Base-by-base conservation (phyloP, 257 asterid genomes). In the Echium plantagineum region DNA sequence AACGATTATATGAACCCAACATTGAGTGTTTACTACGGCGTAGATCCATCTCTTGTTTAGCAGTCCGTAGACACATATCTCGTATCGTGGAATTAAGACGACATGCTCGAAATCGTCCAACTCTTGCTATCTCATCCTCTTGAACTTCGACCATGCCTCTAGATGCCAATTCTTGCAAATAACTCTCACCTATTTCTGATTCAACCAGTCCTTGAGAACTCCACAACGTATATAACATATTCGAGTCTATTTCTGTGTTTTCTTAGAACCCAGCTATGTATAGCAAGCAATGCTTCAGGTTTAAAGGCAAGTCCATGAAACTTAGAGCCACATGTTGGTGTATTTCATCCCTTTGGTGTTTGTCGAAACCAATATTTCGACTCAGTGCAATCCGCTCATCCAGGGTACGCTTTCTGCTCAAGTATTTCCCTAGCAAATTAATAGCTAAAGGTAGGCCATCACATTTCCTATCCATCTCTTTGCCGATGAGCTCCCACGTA, bases 91-190 rank as follows among this genome's bases (percentile, higher is more conserved):
- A 13, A 51, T 19, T 42, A 20, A 66, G 13, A 8, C n/a, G 3
- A 19, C 49, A 59, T 13, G 48, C 3, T 24, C 26, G 1, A 24
- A 24, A 24, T 24, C 7, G 24, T 12, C 54, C 18, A 9, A 38
- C 48, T 7, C 15, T 38, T 38, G 48, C 8, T 4, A 21, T 31
- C n/a, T 38, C 52, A 10, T 35, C 66, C 38, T 7, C 35, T 32
- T 59, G 0, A 16, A 66, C 8, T 24, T 67, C 61, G 13, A 67
- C 66, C 57, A 67, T 0, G 28, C 52, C 35, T 15, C 55, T 42
- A 21, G 9, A 42, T 0, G 21, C 21, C 26, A 67, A 7, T 38
- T 67, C 62, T 31, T 7, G 22, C 66, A 60, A 22, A 54, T 59
- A 60, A 3, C 35, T 20, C 26, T 66, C 54, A 4, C 57, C 64